Evolutionary conservation across 441 rosid species (phyloP).

Genomic region (Biscutella laevigata): DNA sequence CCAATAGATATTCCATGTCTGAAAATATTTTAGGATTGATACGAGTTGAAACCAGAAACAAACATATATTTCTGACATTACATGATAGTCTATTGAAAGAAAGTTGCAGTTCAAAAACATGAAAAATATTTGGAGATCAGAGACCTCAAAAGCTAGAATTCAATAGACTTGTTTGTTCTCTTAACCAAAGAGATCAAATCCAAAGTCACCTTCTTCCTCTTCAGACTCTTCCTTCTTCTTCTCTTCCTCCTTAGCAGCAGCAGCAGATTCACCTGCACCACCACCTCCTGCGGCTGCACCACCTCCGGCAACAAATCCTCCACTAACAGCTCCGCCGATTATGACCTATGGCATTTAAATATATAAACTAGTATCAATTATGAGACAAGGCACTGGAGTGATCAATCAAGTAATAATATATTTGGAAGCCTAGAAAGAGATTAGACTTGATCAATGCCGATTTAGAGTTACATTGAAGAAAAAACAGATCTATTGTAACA

Average conservation of each 20-base stretch:
- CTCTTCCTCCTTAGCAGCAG: slow-evolving; percentile 43
- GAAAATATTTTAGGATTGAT: too few species aligned
- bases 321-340: slow-evolving; percentile 43
- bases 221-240: slow-evolving; percentile 57
- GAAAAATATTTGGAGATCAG: background rate
- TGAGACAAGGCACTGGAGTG: too few species aligned
- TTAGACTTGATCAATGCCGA: too few species aligned
- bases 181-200: slow-evolving; percentile 67
- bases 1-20: too few species aligned
- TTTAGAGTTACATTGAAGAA: too few species aligned
- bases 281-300: slow-evolving; percentile 40
- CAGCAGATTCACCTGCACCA: slow-evolving; percentile 35
- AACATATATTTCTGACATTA: slow-evolving; percentile 13
- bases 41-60: background rate
- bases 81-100: background rate
- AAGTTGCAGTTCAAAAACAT: background rate
- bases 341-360: slow-evolving; percentile 48
- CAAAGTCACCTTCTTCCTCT: slow-evolving; percentile 62
- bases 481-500: background rate
- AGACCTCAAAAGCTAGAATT: slow-evolving; percentile 16
- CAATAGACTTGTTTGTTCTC: too few species aligned
- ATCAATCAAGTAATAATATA: too few species aligned
- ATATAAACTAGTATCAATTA: background rate
- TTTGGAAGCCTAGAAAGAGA: too few species aligned
- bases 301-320: slow-evolving; percentile 40